phyloP scores from a whole-genome alignment of 2,329 filamentous ascomycete genomes.

The Xylariaceae sp. region DNA sequence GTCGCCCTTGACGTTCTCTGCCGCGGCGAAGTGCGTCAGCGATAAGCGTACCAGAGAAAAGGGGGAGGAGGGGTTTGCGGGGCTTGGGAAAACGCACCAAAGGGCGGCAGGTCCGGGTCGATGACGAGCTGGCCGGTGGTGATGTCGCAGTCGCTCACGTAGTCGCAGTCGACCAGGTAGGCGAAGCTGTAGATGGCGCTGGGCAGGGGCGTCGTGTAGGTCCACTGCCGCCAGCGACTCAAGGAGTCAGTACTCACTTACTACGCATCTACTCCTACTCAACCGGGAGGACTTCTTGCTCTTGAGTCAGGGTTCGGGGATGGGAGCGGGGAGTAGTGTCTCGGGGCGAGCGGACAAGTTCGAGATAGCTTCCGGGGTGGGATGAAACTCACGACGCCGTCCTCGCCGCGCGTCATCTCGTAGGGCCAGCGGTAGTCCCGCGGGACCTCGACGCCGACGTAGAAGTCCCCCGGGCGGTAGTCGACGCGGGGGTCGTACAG shows the following conservation, averaged over 20 bases:
- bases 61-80: no score
- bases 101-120: slow-evolving; percentile 21
- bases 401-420: slow-evolving; percentile 13
- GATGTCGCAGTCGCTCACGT: slow-evolving; percentile 18
- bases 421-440: slow-evolving; percentile 17
- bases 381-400: slow-evolving; percentile 4
- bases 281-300: no score
- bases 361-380: no score
- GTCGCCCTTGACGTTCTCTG: slow-evolving; percentile 19
- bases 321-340: no score
- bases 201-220: slow-evolving; percentile 20
- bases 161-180: slow-evolving; percentile 21
- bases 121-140: slow-evolving; percentile 22
- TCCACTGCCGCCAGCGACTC: slow-evolving; percentile 17
- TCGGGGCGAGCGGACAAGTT: no score
- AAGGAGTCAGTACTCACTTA: no score
- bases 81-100: no score
- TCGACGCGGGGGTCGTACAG: slow-evolving; percentile 20
- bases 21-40: no score
- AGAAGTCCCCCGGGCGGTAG: slow-evolving; percentile 22
- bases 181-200: slow-evolving; percentile 22
- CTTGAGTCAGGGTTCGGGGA: no score
- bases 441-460: slow-evolving; percentile 9
- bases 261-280: no score
- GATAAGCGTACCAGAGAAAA: no score